phyloP scores from a whole-genome alignment of 2,329 filamentous ascomycete genomes.

The Eurotiales sp. region DNA sequence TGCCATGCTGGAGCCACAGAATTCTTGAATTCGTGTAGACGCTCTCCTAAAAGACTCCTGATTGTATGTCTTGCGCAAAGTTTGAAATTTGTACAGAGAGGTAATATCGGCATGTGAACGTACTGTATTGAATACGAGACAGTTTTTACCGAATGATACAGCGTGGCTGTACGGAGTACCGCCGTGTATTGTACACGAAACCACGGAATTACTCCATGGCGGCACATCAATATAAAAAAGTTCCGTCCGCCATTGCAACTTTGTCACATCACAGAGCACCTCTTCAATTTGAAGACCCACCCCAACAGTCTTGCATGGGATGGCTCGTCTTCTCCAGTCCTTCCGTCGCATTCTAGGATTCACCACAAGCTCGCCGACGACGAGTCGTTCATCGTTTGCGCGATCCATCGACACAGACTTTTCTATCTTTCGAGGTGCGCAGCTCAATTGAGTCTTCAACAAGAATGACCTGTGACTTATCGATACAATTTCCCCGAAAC shows the following conservation, averaged over 20 bases:
- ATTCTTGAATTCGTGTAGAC: too few species aligned
- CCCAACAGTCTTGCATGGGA: constrained; percentile 16
- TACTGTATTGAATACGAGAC: too few species aligned
- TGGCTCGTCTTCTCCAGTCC: constrained; percentile 34
- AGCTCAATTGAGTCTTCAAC: background rate
- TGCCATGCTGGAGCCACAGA: too few species aligned
- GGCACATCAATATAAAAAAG: background rate
- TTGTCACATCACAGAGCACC: too few species aligned
- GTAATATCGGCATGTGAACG: too few species aligned
- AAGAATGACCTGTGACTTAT: background rate
- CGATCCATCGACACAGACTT: constrained; percentile 37
- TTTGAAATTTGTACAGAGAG: too few species aligned
- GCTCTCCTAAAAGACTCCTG: too few species aligned
- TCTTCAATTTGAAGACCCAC: background rate
- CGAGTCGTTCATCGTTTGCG: constrained; percentile 16
- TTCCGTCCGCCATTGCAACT: background rate
- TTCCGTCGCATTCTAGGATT: constrained; percentile 29
- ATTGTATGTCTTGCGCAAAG: too few species aligned
- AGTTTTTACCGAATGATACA: too few species aligned
- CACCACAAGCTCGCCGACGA: constrained; percentile 1
- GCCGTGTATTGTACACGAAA: background rate
- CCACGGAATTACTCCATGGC: background rate
- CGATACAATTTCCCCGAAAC: background rate
- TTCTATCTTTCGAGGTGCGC: constrained; percentile 33
- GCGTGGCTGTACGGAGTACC: too few species aligned